Evolutionary conservation across 2,329 filamentous ascomycete species (phyloP), one percentile per base, ranked within the genome.

Genomic region (Ophiostoma novo-ulmi): DNA sequence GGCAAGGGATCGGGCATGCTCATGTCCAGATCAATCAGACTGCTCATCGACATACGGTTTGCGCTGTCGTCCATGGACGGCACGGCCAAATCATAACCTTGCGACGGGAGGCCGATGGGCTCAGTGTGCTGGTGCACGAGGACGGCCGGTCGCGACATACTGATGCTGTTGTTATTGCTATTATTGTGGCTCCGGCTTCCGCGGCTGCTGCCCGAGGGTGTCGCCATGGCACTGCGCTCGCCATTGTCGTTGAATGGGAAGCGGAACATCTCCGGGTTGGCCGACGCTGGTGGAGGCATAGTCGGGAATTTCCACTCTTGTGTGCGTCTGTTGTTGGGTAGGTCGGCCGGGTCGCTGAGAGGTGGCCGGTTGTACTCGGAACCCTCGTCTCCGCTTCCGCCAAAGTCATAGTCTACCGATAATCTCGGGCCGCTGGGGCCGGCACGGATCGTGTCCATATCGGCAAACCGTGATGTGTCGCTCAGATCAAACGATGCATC

Each of bases 381-480:
- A 13, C 76, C 75, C 48, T 83, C 81, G n/a, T 81, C 82, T 72
- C 80, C 80, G 69, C 82, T 84, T 72, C 80, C 80, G 69, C 82
- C 83, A 71, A 83, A 80, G 68, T 82, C 82, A 70, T 85, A 84
- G 64, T 87, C 84, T 71, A 82, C 80, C 0, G 85, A 83, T 35
- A 78, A 77, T 41, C 82, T 80, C 10, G 82, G 80, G 22, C 82
- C 81, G 26, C 68, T 26, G 14, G 70, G 69, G 20, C 69, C 71
- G n/a, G 83, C 81, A 72, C 80, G 84, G 73, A 89, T 86, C 5
- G 87, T 89, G 70, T 85, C 84, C 82, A 89, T 82, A 74, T 89
- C 87, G 52, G 84, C 83, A 73, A 88, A 89, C 69, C 81, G 83
- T 0, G 87, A 86, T 87, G 79, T 3, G 85, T 84, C 85, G 63